Evolutionary conservation across 2,329 filamentous ascomycete species (phyloP).

Genomic region (Cyclaneusma minus): DNA sequence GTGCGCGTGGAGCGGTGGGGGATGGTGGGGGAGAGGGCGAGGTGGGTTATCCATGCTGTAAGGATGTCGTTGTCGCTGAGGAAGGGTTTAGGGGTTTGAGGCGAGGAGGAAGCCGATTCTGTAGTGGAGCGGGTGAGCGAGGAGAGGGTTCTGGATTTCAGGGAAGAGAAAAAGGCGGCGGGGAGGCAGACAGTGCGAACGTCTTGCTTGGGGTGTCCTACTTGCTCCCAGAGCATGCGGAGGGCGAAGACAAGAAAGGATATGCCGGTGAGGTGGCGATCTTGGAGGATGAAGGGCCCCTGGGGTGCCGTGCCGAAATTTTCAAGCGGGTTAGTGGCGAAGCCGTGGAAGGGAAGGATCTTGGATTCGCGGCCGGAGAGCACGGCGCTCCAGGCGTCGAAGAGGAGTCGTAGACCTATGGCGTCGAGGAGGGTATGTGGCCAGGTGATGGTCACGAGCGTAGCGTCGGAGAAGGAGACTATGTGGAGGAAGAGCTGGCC

Average conservation of each 20-base stretch:
- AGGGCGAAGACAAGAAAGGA: constrained; percentile 19
- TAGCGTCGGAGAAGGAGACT: constrained; percentile 31
- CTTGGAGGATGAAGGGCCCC: constrained; percentile 15
- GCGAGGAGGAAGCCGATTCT: constrained; percentile 4
- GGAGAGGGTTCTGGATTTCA: constrained; percentile 16
- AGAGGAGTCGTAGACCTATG: constrained; percentile 24
- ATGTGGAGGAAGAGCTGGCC: constrained; percentile 32
- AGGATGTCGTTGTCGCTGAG: constrained; percentile 31
- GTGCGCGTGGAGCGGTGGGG: constrained; percentile 12
- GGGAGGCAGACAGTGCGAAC: constrained; percentile 25
- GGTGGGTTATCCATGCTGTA: constrained; percentile 23
- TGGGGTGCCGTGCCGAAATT: constrained; percentile 11
- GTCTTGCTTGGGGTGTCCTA: constrained; percentile 18
- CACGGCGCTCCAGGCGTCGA: constrained; percentile 29
- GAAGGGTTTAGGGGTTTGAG: constrained; percentile 16
- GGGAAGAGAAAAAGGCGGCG: constrained; percentile 5
- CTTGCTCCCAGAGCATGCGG: constrained; percentile 19
- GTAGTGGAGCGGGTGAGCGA: too few species aligned
- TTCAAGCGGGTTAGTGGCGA: constrained; percentile 21
- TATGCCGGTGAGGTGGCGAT: constrained; percentile 14
- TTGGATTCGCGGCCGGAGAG: constrained; percentile 26
- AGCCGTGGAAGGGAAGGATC: constrained; percentile 21
- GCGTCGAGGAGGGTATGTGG: constrained; percentile 32
- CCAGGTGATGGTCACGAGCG: constrained; percentile 28
- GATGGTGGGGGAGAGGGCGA: constrained; percentile 13